Base-by-base conservation (phyloP, 129 eudicot species). In the Artemisia annua region DNA sequence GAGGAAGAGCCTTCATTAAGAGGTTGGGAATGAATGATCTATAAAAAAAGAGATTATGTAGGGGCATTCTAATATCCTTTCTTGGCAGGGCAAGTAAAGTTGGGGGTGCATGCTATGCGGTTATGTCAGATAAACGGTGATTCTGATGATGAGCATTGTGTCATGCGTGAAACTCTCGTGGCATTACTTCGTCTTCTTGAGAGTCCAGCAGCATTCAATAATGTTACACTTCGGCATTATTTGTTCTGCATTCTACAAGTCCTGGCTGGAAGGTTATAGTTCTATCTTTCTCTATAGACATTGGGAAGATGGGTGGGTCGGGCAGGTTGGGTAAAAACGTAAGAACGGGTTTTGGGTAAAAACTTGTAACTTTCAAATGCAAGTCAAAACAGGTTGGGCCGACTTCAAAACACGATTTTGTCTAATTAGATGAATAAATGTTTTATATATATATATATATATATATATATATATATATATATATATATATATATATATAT, bases 161-260 rank as follows among this genome's bases (percentile, higher is more conserved):
- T 89, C n/a, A 84, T 79, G 77, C 87, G 87, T 44, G 95, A 81
- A 72, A 93, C 98, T 63, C 98, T 93, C 44, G 96, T 85, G 63
- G 80, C 92, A 13, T 76, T 93, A 78, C 91, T 93, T 70, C 90
- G 87, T 63, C 81, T 89, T 76, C 96, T 93, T 62, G 98, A 93
- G 79, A 85, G 97, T 65, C 87, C 90, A 7, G 59, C 82, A 50
- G 88, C 95, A 50, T 87, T 89, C 60, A 85, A 84, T 82, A 93
- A 89, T 68, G 82, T 87, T 49, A 76, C 76, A 12, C 98, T 93
- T 66, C 96, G 98, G 19, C 98, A 93, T 82, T 83, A 93, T 77
- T 22, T 93, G 19, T 93, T 93, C 83, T 87, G 98, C 89, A 87
- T 87, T 66, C 79, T 93, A 78, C 98, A 93, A 87, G 98, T 93